A percentile compares a stretch with the other conserved stretches of the same genome.
Evolutionary conservation across 768 basidiomycete species (phyloP).

Genomic region (Rhodotorula paludigena): DNA sequence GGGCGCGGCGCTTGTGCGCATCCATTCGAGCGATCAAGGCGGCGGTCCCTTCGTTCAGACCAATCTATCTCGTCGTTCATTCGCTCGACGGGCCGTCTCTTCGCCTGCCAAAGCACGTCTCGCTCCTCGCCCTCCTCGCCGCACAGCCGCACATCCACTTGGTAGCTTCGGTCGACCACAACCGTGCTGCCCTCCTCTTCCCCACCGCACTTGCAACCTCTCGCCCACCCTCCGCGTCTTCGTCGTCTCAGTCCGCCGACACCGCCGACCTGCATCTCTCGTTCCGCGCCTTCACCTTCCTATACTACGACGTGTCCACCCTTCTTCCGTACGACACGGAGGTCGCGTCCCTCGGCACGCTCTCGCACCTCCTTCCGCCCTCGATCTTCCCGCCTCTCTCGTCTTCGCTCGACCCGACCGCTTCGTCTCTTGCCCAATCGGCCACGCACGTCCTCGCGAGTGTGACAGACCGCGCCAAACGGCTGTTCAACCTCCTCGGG

Average conservation of each 20-base stretch:
- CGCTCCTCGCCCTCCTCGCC: constrained; percentile 67
- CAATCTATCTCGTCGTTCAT: constrained; percentile 76
- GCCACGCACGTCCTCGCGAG: constrained; percentile 76
- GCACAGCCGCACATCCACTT: constrained; percentile 72
- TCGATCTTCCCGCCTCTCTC: constrained; percentile 60
- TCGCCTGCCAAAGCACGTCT: constrained; percentile 60
- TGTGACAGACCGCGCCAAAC: constrained; percentile 79
- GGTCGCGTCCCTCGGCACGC: constrained; percentile 46
- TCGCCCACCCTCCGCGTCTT: background rate
- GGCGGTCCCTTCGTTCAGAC: constrained; percentile 44
- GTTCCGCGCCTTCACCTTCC: constrained; percentile 53
- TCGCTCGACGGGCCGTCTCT: constrained; percentile 76
- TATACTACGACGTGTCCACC: constrained; percentile 88
- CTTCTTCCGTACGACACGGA: constrained; percentile 76
- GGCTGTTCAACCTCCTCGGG: constrained; percentile 69
- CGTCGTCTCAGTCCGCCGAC: constrained; percentile 8
- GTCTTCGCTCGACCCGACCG: constrained; percentile 17
- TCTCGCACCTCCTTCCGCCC: constrained; percentile 45
- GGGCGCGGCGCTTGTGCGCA: constrained; percentile 61
- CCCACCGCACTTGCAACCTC: constrained; percentile 53
- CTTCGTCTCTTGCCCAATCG: constrained; percentile 45
- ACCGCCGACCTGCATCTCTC: constrained; percentile 53
- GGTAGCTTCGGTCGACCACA: constrained; percentile 77
- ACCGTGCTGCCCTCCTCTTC: constrained; percentile 79
- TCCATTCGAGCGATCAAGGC: constrained; percentile 53